phyloP scores from a whole-genome alignment of 495 filamentous ascomycete species.

The Mycothermus thermophilus region DNA sequence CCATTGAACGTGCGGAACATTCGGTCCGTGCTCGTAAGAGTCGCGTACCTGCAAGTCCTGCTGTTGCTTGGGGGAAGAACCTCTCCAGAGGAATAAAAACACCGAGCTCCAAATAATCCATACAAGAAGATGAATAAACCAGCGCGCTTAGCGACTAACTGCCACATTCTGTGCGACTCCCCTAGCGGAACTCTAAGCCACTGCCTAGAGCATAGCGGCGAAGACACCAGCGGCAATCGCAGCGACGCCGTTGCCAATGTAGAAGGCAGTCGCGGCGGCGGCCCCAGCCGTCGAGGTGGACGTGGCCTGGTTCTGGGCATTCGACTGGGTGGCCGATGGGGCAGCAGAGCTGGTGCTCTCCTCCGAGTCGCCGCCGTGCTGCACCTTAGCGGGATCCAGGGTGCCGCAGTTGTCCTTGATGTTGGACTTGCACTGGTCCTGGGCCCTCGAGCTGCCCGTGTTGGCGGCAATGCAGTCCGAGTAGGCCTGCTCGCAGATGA shows the following conservation, averaged over 20 bases:
- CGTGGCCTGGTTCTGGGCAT: constrained; percentile 3
- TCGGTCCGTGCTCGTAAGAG: constrained; percentile 8
- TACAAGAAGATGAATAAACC: constrained; percentile 21
- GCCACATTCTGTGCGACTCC: too few species aligned
- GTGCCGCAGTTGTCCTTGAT: constrained; percentile 24
- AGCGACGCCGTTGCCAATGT: constrained; percentile 19
- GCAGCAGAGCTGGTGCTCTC: constrained; percentile 3
- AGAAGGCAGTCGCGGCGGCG: constrained; percentile 12
- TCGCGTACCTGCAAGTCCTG: constrained; percentile 13
- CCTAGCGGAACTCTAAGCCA: neutral
- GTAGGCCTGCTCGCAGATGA: constrained; percentile 22
- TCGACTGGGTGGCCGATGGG: constrained; percentile 2
- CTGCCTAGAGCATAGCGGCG: constrained; percentile 20
- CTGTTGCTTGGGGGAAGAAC: constrained; percentile 11
- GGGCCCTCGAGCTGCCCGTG: constrained; percentile 10
- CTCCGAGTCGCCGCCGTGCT: neutral
- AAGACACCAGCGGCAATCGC: constrained; percentile 22
- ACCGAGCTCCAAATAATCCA: constrained; percentile 11
- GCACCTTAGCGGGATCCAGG: constrained; percentile 17
- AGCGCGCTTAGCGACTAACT: too few species aligned
- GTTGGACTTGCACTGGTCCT: constrained; percentile 21
- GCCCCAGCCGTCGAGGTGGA: constrained; percentile 7
- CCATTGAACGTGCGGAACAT: constrained; percentile 2
- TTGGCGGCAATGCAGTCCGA: constrained; percentile 16
- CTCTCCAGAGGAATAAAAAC: constrained; percentile 17